Percentiles rank a stretch among this genome's conserved stretches.
Conservation (phyloP, 192 early-diverging fungal genomes). For the Coemansia sp. region DNA sequence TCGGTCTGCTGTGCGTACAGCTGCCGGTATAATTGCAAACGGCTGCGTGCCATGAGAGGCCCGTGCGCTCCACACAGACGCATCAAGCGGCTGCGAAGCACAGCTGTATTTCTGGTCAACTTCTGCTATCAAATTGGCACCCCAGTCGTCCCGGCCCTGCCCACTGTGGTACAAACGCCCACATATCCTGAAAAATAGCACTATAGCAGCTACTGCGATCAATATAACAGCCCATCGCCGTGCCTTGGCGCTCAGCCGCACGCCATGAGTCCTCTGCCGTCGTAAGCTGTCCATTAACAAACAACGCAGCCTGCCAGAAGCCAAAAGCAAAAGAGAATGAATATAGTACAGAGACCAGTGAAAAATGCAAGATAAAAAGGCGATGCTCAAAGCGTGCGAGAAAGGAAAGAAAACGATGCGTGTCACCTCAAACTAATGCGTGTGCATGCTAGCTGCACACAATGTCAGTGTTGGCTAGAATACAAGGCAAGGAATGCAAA, state of each 20-base stretch:
- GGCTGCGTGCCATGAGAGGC: constrained; percentile 3
- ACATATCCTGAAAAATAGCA: neutral
- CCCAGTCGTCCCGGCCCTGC: neutral
- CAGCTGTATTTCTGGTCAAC: constrained; percentile 12
- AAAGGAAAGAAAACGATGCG: too few species aligned
- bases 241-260: constrained; percentile 3
- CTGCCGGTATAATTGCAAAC: constrained; percentile 12
- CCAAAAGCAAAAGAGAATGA: neutral
- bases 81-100: constrained; percentile 8
- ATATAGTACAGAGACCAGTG: neutral
- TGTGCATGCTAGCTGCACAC: too few species aligned
- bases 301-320: too few species aligned
- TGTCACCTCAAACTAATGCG: too few species aligned
- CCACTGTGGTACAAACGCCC: neutral
- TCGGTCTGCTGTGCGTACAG: neutral
- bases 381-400: neutral
- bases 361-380: neutral
- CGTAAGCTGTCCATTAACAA: neutral
- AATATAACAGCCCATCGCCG: neutral
- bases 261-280: neutral
- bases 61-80: neutral
- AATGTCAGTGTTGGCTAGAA: too few species aligned
- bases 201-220: neutral
- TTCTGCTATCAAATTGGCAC: too few species aligned
- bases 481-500: too few species aligned